Conservation (phyloP, 768 basidiomycete species). For the Glaciozyma martinii region DNA sequence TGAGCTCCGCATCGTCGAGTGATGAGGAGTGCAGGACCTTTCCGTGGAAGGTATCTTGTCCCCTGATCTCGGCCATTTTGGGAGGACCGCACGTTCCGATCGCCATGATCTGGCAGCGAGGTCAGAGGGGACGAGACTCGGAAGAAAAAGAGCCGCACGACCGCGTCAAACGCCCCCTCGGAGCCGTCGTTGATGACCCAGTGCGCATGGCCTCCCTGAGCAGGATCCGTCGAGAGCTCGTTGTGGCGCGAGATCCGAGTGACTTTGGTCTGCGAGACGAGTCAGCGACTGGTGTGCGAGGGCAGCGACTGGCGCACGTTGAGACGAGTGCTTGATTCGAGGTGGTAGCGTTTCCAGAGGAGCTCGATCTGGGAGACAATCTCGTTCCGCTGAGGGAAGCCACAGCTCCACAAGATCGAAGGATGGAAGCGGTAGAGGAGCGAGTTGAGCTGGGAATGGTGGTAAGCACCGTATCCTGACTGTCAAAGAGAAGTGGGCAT, state of each 20-base stretch:
- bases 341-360: conserved; percentile 49
- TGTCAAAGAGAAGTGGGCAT: conserved; percentile 31
- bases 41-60: conserved; percentile 40
- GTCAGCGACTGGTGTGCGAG: not conserved
- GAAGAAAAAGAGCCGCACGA: conserved; percentile 40
- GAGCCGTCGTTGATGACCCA: conserved; percentile 49
- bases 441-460: conserved; percentile 34
- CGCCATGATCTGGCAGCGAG: conserved; percentile 7
- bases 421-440: conserved; percentile 51
- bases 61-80: conserved; percentile 44
- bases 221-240: conserved; percentile 19
- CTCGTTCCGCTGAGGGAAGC: conserved; percentile 49
- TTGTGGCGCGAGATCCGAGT: conserved; percentile 38
- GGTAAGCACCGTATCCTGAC: no score
- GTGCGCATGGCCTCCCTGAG: conserved; percentile 36
- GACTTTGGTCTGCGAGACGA: conserved; percentile 34
- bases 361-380: conserved; percentile 45
- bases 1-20: conserved; percentile 42
- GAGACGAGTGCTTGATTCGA: conserved; percentile 46
- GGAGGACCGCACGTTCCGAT: conserved; percentile 46
- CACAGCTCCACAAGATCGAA: conserved; percentile 43
- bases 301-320: conserved; percentile 37
- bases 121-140: not conserved
- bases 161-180: conserved; percentile 49
- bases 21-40: conserved; percentile 48